Conservation (phyloP, 2,329 filamentous ascomycete species). For the Microdochium trichocladiopsis region DNA sequence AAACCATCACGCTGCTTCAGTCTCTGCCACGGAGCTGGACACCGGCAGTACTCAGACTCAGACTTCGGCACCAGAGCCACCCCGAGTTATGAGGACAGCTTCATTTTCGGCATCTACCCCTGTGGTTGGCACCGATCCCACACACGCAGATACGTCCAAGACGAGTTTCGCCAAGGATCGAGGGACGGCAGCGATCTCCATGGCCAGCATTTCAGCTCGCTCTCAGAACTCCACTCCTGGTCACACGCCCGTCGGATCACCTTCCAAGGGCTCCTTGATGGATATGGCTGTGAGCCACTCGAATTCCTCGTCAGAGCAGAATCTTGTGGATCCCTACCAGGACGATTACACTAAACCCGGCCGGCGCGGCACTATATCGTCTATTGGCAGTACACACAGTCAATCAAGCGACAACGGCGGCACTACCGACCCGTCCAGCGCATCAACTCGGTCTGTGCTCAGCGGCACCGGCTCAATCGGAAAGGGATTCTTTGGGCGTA, state of each 20-base stretch:
- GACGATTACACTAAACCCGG: not conserved
- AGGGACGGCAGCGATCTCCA: constrained; percentile 52
- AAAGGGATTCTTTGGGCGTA: constrained; percentile 17
- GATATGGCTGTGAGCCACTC: constrained; percentile 6
- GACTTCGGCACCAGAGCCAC: constrained; percentile 31
- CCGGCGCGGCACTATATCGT: constrained; percentile 20
- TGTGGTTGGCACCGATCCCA: constrained; percentile 58
- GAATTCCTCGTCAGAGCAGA: constrained; percentile 14
- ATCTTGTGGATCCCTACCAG: not conserved
- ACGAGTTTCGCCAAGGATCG: constrained; percentile 49
- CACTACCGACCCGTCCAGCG: not conserved
- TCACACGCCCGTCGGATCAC: constrained; percentile 15
- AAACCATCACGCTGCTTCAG: constrained; percentile 24
- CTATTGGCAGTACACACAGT: constrained; percentile 12
- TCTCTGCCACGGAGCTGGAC: constrained; percentile 42
- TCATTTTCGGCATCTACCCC: constrained; percentile 61
- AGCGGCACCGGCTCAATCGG: constrained; percentile 18
- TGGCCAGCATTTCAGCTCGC: constrained; percentile 38
- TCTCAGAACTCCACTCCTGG: constrained; percentile 36
- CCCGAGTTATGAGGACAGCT: constrained; percentile 50
- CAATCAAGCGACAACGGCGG: not conserved
- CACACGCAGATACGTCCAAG: constrained; percentile 58
- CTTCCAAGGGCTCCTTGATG: constrained; percentile 13
- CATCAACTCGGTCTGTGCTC: constrained; percentile 17
- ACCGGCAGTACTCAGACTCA: constrained; percentile 30